Evolutionary conservation across 1,284 basidiomycete species (phyloP).

Genomic region (Pterulicium gracile): DNA sequence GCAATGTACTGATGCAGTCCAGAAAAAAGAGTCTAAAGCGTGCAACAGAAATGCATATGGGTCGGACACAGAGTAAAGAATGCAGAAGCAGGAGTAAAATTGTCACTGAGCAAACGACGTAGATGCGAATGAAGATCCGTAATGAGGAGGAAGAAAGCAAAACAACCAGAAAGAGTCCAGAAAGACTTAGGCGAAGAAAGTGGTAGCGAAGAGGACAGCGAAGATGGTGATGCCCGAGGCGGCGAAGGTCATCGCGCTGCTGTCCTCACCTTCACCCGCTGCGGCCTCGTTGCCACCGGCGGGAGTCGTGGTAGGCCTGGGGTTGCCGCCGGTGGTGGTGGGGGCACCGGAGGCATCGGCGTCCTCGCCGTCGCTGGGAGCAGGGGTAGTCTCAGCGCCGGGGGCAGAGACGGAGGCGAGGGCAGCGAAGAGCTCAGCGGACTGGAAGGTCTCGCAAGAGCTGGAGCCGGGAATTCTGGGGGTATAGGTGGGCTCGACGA

Average conservation of each 20-base stretch:
- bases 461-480: slow-evolving; percentile 47
- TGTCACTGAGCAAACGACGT: too few species aligned
- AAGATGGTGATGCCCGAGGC: slow-evolving; percentile 27
- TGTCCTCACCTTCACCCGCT: slow-evolving; percentile 17
- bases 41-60: too few species aligned
- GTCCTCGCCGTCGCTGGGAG: too few species aligned
- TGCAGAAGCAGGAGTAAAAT: too few species aligned
- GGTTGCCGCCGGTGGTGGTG: slow-evolving; percentile 15
- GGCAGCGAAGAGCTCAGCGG: slow-evolving; percentile 37
- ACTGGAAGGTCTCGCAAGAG: slow-evolving; percentile 49
- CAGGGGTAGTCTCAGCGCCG: slow-evolving; percentile 12
- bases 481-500: slow-evolving; percentile 44
- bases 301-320: slow-evolving; percentile 12
- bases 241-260: slow-evolving; percentile 22
- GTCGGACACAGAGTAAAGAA: too few species aligned
- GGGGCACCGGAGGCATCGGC: slow-evolving; percentile 14
- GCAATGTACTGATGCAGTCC: too few species aligned
- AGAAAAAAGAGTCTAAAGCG: too few species aligned
- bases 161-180: too few species aligned
- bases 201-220: slow-evolving; percentile 33
- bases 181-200: slow-evolving; percentile 34
- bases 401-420: slow-evolving; percentile 19
- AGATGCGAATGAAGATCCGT: too few species aligned
- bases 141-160: too few species aligned
- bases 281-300: slow-evolving; percentile 11